Conservation (phyloP, 2,329 filamentous ascomycete species). For the Colletotrichum filicis region DNA sequence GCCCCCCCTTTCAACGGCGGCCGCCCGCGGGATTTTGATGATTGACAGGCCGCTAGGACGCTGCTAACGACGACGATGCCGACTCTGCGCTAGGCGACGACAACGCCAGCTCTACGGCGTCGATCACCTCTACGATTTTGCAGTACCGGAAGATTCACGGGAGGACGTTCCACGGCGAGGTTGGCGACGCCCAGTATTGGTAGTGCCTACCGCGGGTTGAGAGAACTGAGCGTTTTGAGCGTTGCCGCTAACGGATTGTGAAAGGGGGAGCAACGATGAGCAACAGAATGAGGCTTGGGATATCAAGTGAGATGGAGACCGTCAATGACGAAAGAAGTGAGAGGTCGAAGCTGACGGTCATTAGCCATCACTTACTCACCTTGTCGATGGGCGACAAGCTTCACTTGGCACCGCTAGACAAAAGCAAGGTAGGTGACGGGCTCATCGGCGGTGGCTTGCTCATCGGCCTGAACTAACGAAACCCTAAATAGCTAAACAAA, state of each 20-base stretch:
- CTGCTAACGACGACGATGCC: slow-evolving; percentile 14
- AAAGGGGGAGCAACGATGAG: slow-evolving; percentile 43
- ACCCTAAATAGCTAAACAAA: slow-evolving; percentile 4
- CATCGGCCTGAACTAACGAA: background rate
- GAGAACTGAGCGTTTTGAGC: background rate
- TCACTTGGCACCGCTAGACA: slow-evolving; percentile 39
- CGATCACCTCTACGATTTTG: slow-evolving; percentile 43
- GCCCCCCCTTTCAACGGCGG: background rate
- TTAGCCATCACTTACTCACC: slow-evolving; percentile 41
- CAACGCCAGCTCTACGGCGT: slow-evolving; percentile 41
- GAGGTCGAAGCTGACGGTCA: background rate
- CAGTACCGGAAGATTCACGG: slow-evolving; percentile 45
- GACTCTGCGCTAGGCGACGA: slow-evolving; percentile 35
- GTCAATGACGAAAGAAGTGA: background rate
- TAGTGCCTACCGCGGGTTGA: background rate
- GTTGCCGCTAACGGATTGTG: background rate
- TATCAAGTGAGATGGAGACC: slow-evolving; percentile 38
- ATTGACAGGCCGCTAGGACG: slow-evolving; percentile 19
- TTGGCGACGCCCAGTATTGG: slow-evolving; percentile 44
- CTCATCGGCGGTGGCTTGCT: too few species aligned
- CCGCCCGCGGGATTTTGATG: background rate
- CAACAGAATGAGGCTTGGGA: slow-evolving; percentile 45
- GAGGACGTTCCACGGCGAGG: slow-evolving; percentile 44
- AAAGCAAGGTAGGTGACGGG: slow-evolving; percentile 40
- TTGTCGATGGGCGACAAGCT: slow-evolving; percentile 40